Conservation (phyloP, 108 stramenopile species). For the Cyclotella choctawhatcheeana region DNA sequence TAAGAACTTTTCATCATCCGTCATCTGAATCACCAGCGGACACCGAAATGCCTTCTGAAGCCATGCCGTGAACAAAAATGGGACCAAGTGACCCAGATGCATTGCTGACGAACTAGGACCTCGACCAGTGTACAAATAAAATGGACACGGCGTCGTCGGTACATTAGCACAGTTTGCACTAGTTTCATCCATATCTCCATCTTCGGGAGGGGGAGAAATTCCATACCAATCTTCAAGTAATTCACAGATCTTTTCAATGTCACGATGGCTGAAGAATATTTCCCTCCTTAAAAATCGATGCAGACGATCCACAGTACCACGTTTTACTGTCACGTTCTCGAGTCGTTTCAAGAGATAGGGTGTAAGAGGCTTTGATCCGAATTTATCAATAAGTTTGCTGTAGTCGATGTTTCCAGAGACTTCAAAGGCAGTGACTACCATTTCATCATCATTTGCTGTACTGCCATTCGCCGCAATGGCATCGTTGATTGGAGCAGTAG, state of each 20-base stretch:
- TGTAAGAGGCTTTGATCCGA: conserved; percentile 89
- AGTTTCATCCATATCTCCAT: neutral
- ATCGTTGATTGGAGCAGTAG: conserved; percentile 8
- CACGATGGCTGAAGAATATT: conserved; percentile 98
- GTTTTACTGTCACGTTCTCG: conserved; percentile 75
- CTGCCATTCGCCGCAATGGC: conserved; percentile 16
- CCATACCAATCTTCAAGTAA: conserved; percentile 58
- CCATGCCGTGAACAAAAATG: conserved; percentile 98
- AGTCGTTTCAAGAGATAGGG: conserved; percentile 66
- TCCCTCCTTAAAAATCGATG: conserved; percentile 97
- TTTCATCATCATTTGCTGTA: conserved; percentile 65
- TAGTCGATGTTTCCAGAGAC: conserved; percentile 96
- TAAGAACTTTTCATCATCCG: conserved; percentile 99
- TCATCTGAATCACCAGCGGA: conserved; percentile 99
- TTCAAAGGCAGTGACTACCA: conserved; percentile 89
- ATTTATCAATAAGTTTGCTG: conserved; percentile 91
- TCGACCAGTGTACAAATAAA: conserved; percentile 99
- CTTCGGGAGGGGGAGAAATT: conserved; percentile 25
- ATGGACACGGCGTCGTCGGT: conserved; percentile 60
- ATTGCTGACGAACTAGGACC: conserved; percentile 95
- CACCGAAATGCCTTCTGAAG: conserved; percentile 95
- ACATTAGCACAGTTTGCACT: neutral
- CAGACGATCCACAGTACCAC: conserved; percentile 79
- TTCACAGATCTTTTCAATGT: conserved; percentile 88
- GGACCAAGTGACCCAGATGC: conserved; percentile 98